A percentile compares a stretch with the other conserved stretches of the same genome.
phyloP scores from a whole-genome alignment of 805 yeast genomes.

The Candida palmyrensis region DNA sequence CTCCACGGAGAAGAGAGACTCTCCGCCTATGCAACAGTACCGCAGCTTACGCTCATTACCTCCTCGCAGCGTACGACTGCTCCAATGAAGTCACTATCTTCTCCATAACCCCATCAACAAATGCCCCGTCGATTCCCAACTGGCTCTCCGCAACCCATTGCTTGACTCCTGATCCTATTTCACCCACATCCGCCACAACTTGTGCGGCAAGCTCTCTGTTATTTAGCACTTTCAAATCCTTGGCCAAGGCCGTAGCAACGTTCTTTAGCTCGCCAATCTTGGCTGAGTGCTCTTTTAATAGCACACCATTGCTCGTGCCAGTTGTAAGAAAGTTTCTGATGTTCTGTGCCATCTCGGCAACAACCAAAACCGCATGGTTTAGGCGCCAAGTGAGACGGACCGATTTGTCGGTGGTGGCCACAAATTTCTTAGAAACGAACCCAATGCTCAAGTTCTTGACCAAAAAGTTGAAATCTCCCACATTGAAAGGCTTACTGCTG shows the following conservation, averaged over 20 bases:
- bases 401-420: no score
- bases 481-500: conserved; percentile 18
- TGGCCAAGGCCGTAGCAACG: background rate
- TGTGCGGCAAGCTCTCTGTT: background rate
- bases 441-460: conserved; percentile 26
- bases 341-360: conserved; percentile 6
- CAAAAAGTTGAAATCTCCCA: conserved; percentile 22
- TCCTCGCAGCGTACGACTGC: no score
- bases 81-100: background rate
- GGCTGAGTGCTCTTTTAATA: conserved; percentile 10
- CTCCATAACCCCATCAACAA: background rate
- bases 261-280: conserved; percentile 3
- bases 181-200: background rate
- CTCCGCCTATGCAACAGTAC: no score
- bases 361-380: conserved; percentile 11
- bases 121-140: background rate
- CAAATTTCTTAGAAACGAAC: conserved; percentile 14
- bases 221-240: conserved; percentile 4
- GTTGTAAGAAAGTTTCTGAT: no score
- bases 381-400: conserved; percentile 16
- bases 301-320: conserved; percentile 5
- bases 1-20: no score
- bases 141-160: background rate
- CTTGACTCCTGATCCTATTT: background rate
- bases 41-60: no score